Conservation (phyloP, 495 filamentous ascomycete species). For the Trichoderma virens region DNA sequence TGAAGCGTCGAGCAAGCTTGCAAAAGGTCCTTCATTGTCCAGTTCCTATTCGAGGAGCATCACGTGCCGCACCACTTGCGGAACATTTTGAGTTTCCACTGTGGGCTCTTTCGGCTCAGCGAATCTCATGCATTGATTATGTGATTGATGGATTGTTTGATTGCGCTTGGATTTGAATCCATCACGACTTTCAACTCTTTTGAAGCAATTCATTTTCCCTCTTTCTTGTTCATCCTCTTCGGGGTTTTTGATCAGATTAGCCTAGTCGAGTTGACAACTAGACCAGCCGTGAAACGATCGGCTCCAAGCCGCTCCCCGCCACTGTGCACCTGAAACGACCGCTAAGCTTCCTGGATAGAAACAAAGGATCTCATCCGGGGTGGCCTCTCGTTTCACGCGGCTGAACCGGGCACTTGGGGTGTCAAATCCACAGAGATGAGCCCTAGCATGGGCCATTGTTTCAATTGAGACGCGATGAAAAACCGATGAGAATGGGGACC, state of each 20-base stretch:
- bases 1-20: not conserved
- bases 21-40: not conserved
- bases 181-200: not conserved
- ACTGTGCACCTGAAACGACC: not conserved
- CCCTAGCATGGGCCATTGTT: not conserved
- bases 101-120: slow-evolving; percentile 8
- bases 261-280: not conserved
- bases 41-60: not conserved
- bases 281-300: not conserved
- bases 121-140: not conserved
- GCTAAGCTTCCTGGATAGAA: not conserved
- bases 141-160: not conserved
- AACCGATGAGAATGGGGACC: not conserved
- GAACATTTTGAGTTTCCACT: not conserved
- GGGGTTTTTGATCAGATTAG: not conserved
- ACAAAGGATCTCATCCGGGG: not conserved
- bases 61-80: slow-evolving; percentile 5
- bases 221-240: too few relatives aligned
- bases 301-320: not conserved
- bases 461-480: not conserved
- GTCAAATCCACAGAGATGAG: not conserved
- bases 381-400: not conserved
- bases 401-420: too few relatives aligned
- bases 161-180: not conserved
- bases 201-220: too few relatives aligned